Conservation (phyloP, 495 filamentous ascomycete genomes). For the Cryomyces minteri region DNA sequence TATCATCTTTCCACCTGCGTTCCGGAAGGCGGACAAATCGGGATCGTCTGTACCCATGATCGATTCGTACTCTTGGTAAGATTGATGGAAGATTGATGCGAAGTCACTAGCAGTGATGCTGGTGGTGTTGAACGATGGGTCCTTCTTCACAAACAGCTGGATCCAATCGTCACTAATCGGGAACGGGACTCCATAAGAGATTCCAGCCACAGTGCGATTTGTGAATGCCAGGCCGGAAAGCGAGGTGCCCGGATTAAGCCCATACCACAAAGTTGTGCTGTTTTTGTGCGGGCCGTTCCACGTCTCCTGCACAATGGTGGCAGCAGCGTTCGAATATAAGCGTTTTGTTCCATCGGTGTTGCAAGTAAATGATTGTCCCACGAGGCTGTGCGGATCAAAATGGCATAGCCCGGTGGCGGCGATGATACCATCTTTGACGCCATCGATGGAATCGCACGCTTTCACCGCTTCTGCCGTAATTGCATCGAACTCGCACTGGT, state of each 20-base stretch:
- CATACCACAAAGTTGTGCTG: constrained; percentile 6
- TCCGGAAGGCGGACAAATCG: constrained; percentile 22
- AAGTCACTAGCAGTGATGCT: constrained; percentile 7
- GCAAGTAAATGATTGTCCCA: constrained; percentile 15
- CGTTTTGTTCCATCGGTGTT: constrained; percentile 4
- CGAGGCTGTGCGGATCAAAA: constrained; percentile 18
- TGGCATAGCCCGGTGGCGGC: constrained; percentile 18
- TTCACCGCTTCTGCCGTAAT: constrained; percentile 13
- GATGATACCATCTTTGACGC: constrained; percentile 22
- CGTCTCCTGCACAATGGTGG: constrained; percentile 7
- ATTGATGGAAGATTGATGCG: constrained; percentile 11
- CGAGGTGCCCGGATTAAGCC: constrained; percentile 5
- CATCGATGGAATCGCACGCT: constrained; percentile 23
- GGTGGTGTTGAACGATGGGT: constrained; percentile 6
- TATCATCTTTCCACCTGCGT: constrained; percentile 25
- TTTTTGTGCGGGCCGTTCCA: constrained; percentile 8
- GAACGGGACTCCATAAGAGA: constrained; percentile 5
- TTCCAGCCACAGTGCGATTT: not conserved
- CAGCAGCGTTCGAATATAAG: constrained; percentile 6
- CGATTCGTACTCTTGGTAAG: constrained; percentile 14
- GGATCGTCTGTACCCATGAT: constrained; percentile 21
- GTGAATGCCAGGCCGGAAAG: constrained; percentile 2
- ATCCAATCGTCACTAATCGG: constrained; percentile 7
- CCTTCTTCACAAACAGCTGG: constrained; percentile 6
- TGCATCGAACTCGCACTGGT: constrained; percentile 10